Evolutionary conservation across 768 basidiomycete species (phyloP).

Genomic region (Grammothele lineata): DNA sequence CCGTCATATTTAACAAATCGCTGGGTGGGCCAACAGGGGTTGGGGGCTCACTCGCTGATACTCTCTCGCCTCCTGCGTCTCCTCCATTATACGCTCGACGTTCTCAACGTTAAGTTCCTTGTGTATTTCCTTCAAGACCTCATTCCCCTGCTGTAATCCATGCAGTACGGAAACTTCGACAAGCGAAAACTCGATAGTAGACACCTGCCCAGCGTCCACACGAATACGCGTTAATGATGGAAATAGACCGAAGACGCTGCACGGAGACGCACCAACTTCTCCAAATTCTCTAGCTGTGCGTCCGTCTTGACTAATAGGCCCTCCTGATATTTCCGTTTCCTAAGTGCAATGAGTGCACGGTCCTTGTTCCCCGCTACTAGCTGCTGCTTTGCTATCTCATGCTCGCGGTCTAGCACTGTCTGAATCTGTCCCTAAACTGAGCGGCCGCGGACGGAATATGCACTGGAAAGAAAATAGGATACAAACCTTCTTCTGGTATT

Average conservation of each 20-base stretch:
- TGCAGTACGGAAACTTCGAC: constrained; percentile 91
- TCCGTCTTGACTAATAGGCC: constrained; percentile 85
- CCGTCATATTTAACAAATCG: no score
- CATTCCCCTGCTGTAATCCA: constrained; percentile 90
- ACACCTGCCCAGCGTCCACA: constrained; percentile 64
- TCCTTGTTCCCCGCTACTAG: constrained; percentile 81
- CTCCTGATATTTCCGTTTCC: constrained; percentile 93
- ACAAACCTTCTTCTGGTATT: constrained; percentile 90
- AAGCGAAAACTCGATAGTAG: constrained; percentile 93
- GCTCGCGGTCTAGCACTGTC: constrained; percentile 79
- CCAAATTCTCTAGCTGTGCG: constrained; percentile 80
- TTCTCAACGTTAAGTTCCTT: constrained; percentile 88
- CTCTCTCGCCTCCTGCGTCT: constrained; percentile 88
- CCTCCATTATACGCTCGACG: constrained; percentile 92
- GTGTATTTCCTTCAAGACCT: constrained; percentile 91
- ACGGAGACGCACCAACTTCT: constrained; percentile 73
- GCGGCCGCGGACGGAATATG: neutral
- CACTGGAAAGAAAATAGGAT: no score
- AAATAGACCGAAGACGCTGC: no score
- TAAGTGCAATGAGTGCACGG: constrained; percentile 80
- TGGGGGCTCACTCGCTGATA: constrained; percentile 75
- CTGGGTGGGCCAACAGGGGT: constrained; percentile 3
- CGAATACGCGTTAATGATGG: no score
- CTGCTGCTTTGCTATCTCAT: constrained; percentile 82
- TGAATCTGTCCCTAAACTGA: constrained; percentile 59